These are phyloP conservation scores for Collariella sp. DNA, from an alignment of 495 filamentous ascomycete genomes.

Conservation along the genomic window DNA sequence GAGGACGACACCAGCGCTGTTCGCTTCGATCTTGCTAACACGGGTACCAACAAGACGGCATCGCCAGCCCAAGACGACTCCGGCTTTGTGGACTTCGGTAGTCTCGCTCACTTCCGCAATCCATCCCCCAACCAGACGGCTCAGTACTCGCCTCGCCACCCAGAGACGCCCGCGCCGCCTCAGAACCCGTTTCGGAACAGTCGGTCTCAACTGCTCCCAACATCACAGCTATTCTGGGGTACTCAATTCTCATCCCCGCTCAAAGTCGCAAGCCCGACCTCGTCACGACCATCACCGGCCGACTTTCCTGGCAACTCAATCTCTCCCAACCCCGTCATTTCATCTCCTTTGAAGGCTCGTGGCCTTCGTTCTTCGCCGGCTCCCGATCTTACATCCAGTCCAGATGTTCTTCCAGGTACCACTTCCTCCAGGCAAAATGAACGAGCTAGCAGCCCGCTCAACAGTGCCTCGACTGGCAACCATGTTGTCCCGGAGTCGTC, in stretches of 20 bases:
- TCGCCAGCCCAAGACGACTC: constrained; percentile 18
- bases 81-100: constrained; percentile 18
- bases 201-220: constrained; percentile 28
- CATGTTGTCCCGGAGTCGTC: constrained; percentile 24
- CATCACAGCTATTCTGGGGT: constrained; percentile 38
- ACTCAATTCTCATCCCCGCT: constrained; percentile 39
- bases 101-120: constrained; percentile 2
- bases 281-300: constrained; percentile 41
- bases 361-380: constrained; percentile 33
- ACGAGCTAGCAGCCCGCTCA: constrained; percentile 14
- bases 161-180: constrained; percentile 36
- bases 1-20: constrained; percentile 35
- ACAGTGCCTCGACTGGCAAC: constrained; percentile 8
- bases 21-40: constrained; percentile 22
- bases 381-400: constrained; percentile 28
- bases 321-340: constrained; percentile 31
- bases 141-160: constrained; percentile 10
- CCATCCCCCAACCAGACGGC: constrained; percentile 11
- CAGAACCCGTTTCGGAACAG: constrained; percentile 35
- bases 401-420: constrained; percentile 20
- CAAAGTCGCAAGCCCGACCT: constrained; percentile 39
- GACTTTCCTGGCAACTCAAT: constrained; percentile 29
- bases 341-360: constrained; percentile 38
- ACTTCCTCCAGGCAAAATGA: constrained; percentile 9
- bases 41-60: constrained; percentile 1